Conservation (phyloP, 805 yeast species). For the Komagataella mondaviorum region DNA sequence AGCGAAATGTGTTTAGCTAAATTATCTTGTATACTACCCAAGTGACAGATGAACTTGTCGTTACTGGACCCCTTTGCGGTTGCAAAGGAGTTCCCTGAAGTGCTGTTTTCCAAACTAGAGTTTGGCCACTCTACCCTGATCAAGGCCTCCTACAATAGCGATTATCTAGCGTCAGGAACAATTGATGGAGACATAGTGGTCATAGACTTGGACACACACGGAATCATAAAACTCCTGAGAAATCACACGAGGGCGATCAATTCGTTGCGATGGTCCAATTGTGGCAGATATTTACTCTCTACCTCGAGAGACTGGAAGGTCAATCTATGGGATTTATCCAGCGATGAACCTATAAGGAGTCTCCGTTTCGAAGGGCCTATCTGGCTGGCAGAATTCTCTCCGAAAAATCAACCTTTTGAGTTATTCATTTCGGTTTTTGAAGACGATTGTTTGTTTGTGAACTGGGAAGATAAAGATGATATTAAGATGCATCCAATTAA, state of each 20-base stretch:
- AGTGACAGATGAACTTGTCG: conserved; percentile 51
- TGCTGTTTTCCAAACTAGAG: conserved; percentile 55
- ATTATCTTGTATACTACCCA: neutral
- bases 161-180: conserved; percentile 73
- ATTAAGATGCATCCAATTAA: neutral
- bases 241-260: conserved; percentile 68
- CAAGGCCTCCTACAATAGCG: conserved; percentile 63
- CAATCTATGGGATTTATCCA: conserved; percentile 64
- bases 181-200: conserved; percentile 62
- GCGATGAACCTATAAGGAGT: conserved; percentile 24
- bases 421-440: conserved; percentile 59
- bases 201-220: conserved; percentile 59
- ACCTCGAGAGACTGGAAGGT: conserved; percentile 76
- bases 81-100: conserved; percentile 84
- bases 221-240: conserved; percentile 39
- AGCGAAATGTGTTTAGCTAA: too few species aligned
- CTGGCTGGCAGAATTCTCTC: conserved; percentile 55
- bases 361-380: conserved; percentile 55
- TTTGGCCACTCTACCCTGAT: conserved; percentile 58
- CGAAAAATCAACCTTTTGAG: conserved; percentile 22
- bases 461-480: conserved; percentile 13
- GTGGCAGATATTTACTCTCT: conserved; percentile 57
- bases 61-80: conserved; percentile 85
- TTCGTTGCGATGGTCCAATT: conserved; percentile 59
- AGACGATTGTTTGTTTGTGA: conserved; percentile 39